Conservation (phyloP, 2,329 filamentous ascomycete genomes). For the Gaeumannomyces sp. region DNA sequence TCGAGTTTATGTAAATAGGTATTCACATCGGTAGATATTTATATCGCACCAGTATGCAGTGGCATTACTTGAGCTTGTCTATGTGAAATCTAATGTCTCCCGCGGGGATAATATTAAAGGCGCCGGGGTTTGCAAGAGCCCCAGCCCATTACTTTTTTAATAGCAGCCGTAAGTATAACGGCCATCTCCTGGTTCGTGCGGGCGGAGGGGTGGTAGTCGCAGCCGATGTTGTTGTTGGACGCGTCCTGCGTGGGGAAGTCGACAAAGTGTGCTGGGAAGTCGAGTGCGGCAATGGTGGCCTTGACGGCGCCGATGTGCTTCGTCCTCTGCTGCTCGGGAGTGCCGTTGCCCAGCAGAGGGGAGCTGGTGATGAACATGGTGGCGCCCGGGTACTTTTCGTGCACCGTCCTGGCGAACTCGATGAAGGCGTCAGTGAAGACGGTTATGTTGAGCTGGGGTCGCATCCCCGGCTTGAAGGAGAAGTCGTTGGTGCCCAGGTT, state of each 20-base stretch:
- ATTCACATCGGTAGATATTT: not conserved
- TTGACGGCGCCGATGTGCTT: conserved; percentile 29
- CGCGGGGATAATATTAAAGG: not conserved
- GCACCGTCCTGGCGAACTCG: conserved; percentile 26
- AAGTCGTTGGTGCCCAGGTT: conserved; percentile 40
- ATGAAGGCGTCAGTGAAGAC: conserved; percentile 24
- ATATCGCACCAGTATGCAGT: not conserved
- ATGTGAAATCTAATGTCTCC: not conserved
- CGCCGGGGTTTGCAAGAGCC: not conserved
- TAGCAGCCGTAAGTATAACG: conserved; percentile 13
- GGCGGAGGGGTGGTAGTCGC: conserved; percentile 36
- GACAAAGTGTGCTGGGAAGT: conserved; percentile 29
- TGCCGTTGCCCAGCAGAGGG: conserved; percentile 31
- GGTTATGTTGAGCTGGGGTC: conserved; percentile 22
- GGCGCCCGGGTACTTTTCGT: conserved; percentile 28
- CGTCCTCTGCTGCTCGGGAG: conserved; percentile 29
- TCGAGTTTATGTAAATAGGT: not conserved
- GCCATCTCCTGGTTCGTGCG: conserved; percentile 25
- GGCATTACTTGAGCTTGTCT: not conserved
- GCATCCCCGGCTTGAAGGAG: conserved; percentile 24
- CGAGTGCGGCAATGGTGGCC: conserved; percentile 26
- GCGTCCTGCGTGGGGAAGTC: conserved; percentile 34
- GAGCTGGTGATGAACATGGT: conserved; percentile 34
- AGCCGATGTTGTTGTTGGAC: conserved; percentile 27
- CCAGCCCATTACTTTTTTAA: conserved; percentile 7